Evolutionary conservation across 108 stramenopile species (phyloP), one percentile per base, ranked within the genome.

Genomic region (Aurantiochytrium sp.): DNA sequence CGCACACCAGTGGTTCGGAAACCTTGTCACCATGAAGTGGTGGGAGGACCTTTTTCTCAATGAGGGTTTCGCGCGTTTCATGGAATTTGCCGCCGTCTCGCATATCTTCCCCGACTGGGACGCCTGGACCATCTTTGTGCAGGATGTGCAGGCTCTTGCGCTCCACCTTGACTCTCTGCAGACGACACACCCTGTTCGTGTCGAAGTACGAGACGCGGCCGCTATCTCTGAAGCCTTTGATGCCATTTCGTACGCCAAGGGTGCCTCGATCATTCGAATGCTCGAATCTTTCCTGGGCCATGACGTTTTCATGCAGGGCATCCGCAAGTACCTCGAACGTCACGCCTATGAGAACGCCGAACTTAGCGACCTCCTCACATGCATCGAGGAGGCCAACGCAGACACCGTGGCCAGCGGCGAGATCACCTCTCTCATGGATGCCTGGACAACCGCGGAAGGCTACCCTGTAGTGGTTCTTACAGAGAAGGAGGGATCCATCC

Each of bases 1-100:
- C 19, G 98, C 98, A 0, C 98, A 99, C 94, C 94, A 94, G 89
- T 98, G 97, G 98, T 97, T 98, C 87, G 98, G 98, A 59, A 97
- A 99, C 89, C 93, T 98, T 14, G 98, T 99, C 8, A 99, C 98
- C 87, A 98, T 98, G 97, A 90, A 91, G 8, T 98, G 96, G 96
- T 99, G 98, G 98, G 96, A 96, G 90, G 97, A 97, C 91, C 92
- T 99, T 60, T 99, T 97, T 96, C 93, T 99, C 72, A 99, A 99
- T 90, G 98, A 99, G 90, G 98, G 98, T 8, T 99, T 98, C 89
- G 98, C 98, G 1, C 93, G 89, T 53, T 96, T 96, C 95, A 95
- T 96, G 19, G 96, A 97, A 87, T 91, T 96, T 89, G 95, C 92
- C 91, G 95, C 96, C 10, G 93, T 96, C 4, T 91, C 97, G 89